Evolutionary conservation across 805 yeast species (phyloP).

Genomic region (Candida coquimbonensis): DNA sequence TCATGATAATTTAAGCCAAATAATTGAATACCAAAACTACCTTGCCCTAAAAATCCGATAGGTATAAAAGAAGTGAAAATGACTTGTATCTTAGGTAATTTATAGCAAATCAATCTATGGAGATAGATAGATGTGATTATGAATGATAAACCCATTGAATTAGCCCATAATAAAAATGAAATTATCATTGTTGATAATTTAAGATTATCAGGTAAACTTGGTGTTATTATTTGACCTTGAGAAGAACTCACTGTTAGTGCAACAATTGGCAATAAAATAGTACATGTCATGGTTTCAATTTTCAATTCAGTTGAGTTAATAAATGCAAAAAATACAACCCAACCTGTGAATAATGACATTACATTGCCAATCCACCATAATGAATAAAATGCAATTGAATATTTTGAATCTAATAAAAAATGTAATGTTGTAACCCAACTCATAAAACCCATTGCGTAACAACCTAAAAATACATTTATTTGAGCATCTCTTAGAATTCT

Average conservation of each 20-base stretch:
- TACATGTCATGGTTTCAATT: conserved; percentile 42
- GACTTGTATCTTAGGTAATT: conserved; percentile 47
- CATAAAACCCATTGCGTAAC: conserved; percentile 72
- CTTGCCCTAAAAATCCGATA: conserved; percentile 83
- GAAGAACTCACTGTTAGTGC: conserved; percentile 72
- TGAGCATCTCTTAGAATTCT: conserved; percentile 33
- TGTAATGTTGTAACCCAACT: conserved; percentile 56
- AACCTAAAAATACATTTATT: conserved; percentile 63
- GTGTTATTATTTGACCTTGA: conserved; percentile 51
- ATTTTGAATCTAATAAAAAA: conserved; percentile 30
- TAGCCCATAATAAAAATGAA: conserved; percentile 57
- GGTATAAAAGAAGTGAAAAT: conserved; percentile 72
- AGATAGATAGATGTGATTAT: conserved; percentile 49
- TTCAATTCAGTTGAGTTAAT: conserved; percentile 27
- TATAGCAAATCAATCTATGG: conserved; percentile 50
- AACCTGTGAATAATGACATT: conserved; percentile 50
- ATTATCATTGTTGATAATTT: conserved; percentile 48
- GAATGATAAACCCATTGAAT: conserved; percentile 57
- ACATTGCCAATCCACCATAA: conserved; percentile 70
- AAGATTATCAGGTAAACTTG: conserved; percentile 36
- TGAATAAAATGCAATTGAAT: conserved; percentile 41
- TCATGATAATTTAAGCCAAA: conserved; percentile 38
- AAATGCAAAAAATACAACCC: conserved; percentile 46
- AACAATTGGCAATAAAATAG: conserved; percentile 68
- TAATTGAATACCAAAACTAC: conserved; percentile 58